Evolutionary conservation across 805 yeast genomes (phyloP), one percentile per base, ranked within the genome.

Genomic region (Grigorovia jiainica): DNA sequence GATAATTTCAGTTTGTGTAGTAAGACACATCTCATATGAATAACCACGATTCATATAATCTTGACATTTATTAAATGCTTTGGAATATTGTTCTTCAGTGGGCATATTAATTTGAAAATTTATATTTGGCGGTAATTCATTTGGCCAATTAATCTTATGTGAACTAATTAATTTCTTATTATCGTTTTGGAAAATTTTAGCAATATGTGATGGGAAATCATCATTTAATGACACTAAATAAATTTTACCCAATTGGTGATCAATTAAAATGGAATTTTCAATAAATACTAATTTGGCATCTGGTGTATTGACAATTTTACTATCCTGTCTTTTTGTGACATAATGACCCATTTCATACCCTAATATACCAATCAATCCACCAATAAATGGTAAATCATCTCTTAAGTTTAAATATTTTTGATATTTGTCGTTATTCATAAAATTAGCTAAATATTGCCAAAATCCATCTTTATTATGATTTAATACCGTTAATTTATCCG

Each of bases 21-120:
- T 90, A 25, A 92, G 68, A 57, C 98, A 92, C 13, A 92, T 70
- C 58, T 92, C 99, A 57, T 92, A 92, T 1, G 96, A 87, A 55
- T 92, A 94, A 9, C 98, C 98, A 6, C 79, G 62, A 40, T 70
- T 75, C 36, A 90, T 67, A 47, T 65, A 76, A 13, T 75, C 69
- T 58, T 85, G 90, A 57, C 95, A 86, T 38, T 66, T 44, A 0
- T 66, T 53, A 52, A 87, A 84, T 32, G 75, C 75, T 3, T 64
- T 47, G 3, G 66, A 55, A 59, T 92, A 92, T 1, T 63, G 52
- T 0, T 64, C 62, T 47, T 73, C 70, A 9, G 71, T 64, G 1
- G 95, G 94, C 44, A 58, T 57, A 8, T 60, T 55, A 5, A 71
- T 55, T n/a, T 53, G 57, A 34, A 68, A 58, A 13, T 38, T 36